Evolutionary conservation across 2,329 filamentous ascomycete genomes (phyloP), one percentile per base, ranked within the genome.

Genomic region (Calonectria multiphialidica): DNA sequence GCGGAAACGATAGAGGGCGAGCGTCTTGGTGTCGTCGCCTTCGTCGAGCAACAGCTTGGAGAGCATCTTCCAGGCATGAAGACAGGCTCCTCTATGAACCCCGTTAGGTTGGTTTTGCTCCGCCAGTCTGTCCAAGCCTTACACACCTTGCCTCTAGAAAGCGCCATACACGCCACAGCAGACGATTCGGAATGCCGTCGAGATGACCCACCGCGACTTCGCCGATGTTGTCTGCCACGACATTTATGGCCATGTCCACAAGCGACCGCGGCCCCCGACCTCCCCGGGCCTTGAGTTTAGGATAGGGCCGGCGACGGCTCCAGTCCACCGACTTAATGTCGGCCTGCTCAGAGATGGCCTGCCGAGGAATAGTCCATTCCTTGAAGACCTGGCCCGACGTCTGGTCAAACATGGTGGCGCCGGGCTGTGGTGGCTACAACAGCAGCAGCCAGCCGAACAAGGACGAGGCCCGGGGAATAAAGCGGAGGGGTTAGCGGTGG

Each of bases 11-110:
- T 85, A 85, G 5, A 86, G 79, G 6, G 80, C 81, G 50, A 86
- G 76, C 6, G 79, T 81, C 63, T 79, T 83, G 33, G 83, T 82
- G 3, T 81, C 81, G 3, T 83, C 77, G 30, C 80, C 81, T 30
- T 76, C 81, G 6, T 78, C 72, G 45, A 83, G 75, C 21, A 85
- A 71, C 6, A 80, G 68, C 25, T 81, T 80, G 2, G 83, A 86
- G 40, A 86, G 82, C 6, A 84, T 74, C 70, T 82, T 85, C 84
- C 84, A 86, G 1, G 82, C 84, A 61, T 86, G 83, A 23, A 86
- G 78, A 66, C 81, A 83, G 15, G 81, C 78, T 4, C 84, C 83
- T 73, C 83, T 84, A 53, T 8, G 28, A 21, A 44, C 5, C 23
- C 10, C 5, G 15, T 40, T 3, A 61, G 30, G 13, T 57, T n/a